phyloP scores from a whole-genome alignment of 225 moss, liverwort and hornwort genomes.

The Straminergon stramineum region DNA sequence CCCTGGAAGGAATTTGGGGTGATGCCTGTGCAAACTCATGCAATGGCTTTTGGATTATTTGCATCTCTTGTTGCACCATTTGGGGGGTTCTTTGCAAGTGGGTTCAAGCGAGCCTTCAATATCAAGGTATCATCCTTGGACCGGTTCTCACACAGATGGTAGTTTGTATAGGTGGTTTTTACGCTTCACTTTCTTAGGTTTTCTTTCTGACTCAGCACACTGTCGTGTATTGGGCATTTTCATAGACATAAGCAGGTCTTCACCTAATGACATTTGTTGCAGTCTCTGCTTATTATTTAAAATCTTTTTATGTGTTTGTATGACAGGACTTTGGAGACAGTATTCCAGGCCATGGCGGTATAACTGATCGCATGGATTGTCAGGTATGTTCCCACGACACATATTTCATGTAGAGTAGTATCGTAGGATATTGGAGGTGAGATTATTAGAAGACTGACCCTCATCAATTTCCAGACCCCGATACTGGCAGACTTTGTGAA shows the following conservation, averaged over 20 bases:
- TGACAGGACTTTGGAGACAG: constrained; percentile 96
- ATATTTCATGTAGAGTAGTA: not conserved
- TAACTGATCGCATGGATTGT: constrained; percentile 99
- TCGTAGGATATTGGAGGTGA: not conserved
- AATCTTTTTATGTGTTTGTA: not conserved
- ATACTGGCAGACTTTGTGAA: not conserved
- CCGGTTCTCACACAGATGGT: not conserved
- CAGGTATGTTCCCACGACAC: constrained; percentile 37
- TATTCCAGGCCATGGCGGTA: constrained; percentile 95
- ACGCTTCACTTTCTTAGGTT: not conserved
- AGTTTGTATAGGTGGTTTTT: not conserved
- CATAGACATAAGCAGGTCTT: not conserved
- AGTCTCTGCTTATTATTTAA: not conserved
- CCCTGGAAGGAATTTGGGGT: constrained; percentile 76
- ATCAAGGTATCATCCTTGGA: constrained; percentile 57
- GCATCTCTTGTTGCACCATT: constrained; percentile 97
- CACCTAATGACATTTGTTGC: not conserved
- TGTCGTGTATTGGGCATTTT: not conserved
- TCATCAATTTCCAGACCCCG: not conserved
- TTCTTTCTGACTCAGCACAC: not conserved
- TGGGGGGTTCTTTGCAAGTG: constrained; percentile 99
- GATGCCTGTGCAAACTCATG: constrained; percentile 92
- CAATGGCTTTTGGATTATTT: constrained; percentile 89
- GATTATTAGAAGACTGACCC: not conserved
- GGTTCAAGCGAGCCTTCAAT: constrained; percentile 96